Conservation (phyloP, 2,329 filamentous ascomycete genomes). For the Penicillium sp. region DNA sequence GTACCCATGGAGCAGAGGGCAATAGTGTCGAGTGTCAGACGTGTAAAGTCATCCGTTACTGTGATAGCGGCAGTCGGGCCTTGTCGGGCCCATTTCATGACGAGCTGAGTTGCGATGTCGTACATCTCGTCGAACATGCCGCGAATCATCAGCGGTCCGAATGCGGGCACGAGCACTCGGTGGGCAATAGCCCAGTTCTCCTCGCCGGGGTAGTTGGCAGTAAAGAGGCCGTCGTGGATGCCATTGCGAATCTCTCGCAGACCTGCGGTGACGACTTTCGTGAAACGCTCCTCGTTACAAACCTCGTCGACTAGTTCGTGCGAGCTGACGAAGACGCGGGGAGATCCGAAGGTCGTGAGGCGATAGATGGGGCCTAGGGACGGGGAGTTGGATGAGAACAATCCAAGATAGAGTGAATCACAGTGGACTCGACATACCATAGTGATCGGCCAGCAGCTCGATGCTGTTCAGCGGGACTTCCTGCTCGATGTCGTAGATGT, state of each 20-base stretch:
- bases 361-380: constrained; percentile 63
- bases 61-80: constrained; percentile 63
- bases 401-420: too few relatives aligned
- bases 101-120: constrained; percentile 44
- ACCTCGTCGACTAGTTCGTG: constrained; percentile 64
- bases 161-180: constrained; percentile 51
- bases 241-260: constrained; percentile 63
- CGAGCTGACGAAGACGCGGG: constrained; percentile 55
- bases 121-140: constrained; percentile 51
- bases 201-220: constrained; percentile 51
- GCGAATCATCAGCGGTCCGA: constrained; percentile 51
- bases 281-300: constrained; percentile 69
- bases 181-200: constrained; percentile 69
- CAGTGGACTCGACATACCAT: constrained; percentile 57
- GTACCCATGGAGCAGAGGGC: constrained; percentile 73
- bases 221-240: constrained; percentile 69
- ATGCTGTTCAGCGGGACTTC: constrained; percentile 62
- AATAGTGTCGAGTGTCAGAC: constrained; percentile 73
- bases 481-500: constrained; percentile 65
- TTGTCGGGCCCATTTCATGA: constrained; percentile 49
- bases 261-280: constrained; percentile 58
- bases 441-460: constrained; percentile 63
- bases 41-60: constrained; percentile 70
- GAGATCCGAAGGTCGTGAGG: constrained; percentile 53
- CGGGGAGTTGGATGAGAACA: neutral